Base-by-base conservation (phyloP, 140 eudicot species). In the Ambrosia hybrid region DNA sequence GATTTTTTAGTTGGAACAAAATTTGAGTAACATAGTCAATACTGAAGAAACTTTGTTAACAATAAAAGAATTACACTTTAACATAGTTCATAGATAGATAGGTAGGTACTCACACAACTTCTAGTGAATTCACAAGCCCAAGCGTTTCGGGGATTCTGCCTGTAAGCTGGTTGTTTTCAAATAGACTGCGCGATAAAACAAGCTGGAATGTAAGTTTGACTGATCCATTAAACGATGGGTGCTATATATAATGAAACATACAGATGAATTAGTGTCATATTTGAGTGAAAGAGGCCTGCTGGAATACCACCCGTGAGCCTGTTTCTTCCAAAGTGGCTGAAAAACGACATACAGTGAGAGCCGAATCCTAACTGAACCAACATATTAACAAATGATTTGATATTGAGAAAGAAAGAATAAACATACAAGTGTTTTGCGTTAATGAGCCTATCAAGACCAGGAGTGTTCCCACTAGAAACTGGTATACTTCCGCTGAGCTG, bases 391-490 rank as follows among this genome's bases (percentile, higher is more conserved):
- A 12, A 26, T 36, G 57, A 64, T 10, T 6, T 9, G 21, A 71
- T 43, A 10, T 9, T 65, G 7, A 45, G 55, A 48, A n/a, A 33
- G 45, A 37, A 59, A 21, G 26, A 21, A 21, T 17, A 63, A 60
- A 80, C 96, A 13, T 87, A 92, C 98, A 92, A 89, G 75, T 92
- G 98, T 62, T 71, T 80, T 52, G 96, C 73, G 16, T 83, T 13
- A 65, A 78, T 64, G 51, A 92, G 95, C 98, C 81, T 81, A 73
- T 92, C 98, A 64, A 92, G 95, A 62, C 98, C 98, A 62, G 95
- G 86, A 13, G 81, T 36, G 30, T 51, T 85, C 43, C 85, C 90
- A 60, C 26, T 69, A 33, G 98, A 92, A 78, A 92, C 89, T 5
- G 98, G 96, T 59, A 92, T 78, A 0, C 67, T 65, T 72, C 98